These are phyloP conservation scores for Geranium brycei DNA, from an alignment of 345 rosid species.

Conservation along the genomic window DNA sequence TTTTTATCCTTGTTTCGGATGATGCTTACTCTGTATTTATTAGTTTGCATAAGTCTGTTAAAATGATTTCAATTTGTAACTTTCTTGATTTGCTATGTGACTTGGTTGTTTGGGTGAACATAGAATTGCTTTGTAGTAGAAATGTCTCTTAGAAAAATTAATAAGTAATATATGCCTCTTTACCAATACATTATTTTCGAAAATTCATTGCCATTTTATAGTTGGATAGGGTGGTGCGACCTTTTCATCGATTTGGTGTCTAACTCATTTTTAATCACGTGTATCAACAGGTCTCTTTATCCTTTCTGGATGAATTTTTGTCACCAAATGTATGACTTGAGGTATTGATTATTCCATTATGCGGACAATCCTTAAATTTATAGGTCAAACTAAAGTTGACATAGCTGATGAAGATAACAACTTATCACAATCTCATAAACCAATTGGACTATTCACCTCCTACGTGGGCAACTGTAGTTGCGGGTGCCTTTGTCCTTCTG, in stretches of 20 bases:
- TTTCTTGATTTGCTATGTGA: neutral
- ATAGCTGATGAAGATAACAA: slow-evolving; percentile 21
- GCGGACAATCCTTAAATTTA: slow-evolving; percentile 15
- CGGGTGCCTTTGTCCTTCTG: slow-evolving; percentile 43
- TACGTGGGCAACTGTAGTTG: slow-evolving; percentile 58
- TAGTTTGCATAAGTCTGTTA: neutral
- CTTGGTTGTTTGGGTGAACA: too few relatives aligned
- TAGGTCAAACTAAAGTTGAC: slow-evolving; percentile 7
- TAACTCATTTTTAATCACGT: neutral
- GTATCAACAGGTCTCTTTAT: slow-evolving; percentile 4
- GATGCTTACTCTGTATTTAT: neutral
- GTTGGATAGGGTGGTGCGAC: too few relatives aligned
- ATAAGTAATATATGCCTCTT: too few relatives aligned
- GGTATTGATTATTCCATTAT: slow-evolving; percentile 15
- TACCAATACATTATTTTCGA: too few relatives aligned
- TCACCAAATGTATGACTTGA: slow-evolving; percentile 1
- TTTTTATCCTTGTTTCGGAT: neutral
- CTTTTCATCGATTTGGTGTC: too few relatives aligned
- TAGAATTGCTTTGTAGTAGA: too few relatives aligned
- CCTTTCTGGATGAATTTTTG: neutral
- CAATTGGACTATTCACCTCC: slow-evolving; percentile 38
- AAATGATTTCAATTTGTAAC: neutral
- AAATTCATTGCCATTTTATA: too few relatives aligned
- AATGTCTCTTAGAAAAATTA: too few relatives aligned
- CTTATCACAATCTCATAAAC: slow-evolving; percentile 16